A percentile compares a stretch with the other conserved stretches of the same genome.
phyloP scores from a whole-genome alignment of 2,329 filamentous ascomycete species.

The Xylaria arbuscula region DNA sequence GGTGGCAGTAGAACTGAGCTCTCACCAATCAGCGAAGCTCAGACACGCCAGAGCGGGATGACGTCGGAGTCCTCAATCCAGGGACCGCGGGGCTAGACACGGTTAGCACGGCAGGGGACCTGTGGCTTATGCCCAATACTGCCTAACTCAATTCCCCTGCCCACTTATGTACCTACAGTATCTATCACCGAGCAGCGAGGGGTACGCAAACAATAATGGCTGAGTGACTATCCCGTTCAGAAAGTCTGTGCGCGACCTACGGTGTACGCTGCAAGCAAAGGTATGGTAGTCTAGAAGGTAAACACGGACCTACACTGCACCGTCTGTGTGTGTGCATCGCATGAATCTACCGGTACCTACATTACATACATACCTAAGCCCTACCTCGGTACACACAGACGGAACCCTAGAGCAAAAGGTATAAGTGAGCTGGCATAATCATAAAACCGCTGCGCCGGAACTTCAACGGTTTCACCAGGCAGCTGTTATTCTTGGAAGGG shows the following conservation, averaged over 20 bases:
- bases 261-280: too few species aligned
- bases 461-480: slow-evolving; percentile 10
- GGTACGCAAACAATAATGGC: slow-evolving; percentile 7
- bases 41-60: slow-evolving; percentile 25
- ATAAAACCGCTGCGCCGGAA: slow-evolving; percentile 4
- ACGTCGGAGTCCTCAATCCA: slow-evolving; percentile 36
- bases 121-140: slow-evolving; percentile 25
- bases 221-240: slow-evolving; percentile 6
- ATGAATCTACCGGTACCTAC: slow-evolving; percentile 5
- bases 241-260: slow-evolving; percentile 11
- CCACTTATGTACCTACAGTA: too few species aligned
- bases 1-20: not conserved
- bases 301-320: not conserved
- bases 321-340: slow-evolving; percentile 8
- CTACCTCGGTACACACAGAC: not conserved
- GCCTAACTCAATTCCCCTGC: not conserved
- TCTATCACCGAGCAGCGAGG: not conserved
- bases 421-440: not conserved
- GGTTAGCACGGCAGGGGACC: slow-evolving; percentile 29
- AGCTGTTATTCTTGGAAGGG: slow-evolving; percentile 11
- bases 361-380: not conserved
- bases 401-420: not conserved
- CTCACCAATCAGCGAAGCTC: slow-evolving; percentile 22
- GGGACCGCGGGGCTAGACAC: slow-evolving; percentile 9
- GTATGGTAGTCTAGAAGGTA: not conserved